phyloP scores from a whole-genome alignment of 768 basidiomycete species.

The Calocera viscosa region DNA sequence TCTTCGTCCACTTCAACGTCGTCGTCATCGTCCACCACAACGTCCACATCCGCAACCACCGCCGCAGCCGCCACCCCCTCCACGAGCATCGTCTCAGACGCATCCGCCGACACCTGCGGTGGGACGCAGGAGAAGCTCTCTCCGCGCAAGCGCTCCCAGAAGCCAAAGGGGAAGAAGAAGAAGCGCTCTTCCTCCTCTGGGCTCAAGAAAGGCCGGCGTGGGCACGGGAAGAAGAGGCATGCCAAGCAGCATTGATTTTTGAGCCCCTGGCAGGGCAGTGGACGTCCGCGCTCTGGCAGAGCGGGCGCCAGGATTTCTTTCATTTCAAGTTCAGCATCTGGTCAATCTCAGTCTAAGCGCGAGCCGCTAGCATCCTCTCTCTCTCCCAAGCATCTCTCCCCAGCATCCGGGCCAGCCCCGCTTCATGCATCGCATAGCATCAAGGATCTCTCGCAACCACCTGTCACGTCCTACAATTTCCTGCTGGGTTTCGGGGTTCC shows the following conservation, averaged over 20 bases:
- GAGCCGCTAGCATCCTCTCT: neutral
- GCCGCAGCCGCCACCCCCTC: neutral
- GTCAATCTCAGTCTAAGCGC: neutral
- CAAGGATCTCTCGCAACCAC: neutral
- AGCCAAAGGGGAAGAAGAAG: neutral
- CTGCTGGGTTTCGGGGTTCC: too few species aligned
- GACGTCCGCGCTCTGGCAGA: too few species aligned
- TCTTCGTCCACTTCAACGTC: neutral
- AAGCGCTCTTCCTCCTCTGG: neutral
- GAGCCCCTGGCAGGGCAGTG: neutral
- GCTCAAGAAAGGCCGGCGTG: neutral
- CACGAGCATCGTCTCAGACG: neutral
- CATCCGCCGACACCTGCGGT: neutral
- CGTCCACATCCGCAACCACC: neutral
- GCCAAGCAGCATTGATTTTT: neutral
- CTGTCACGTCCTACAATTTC: too few species aligned
- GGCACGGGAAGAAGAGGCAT: neutral
- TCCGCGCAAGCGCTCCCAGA: neutral
- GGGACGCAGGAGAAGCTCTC: neutral
- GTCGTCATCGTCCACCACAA: neutral
- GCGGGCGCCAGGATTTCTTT: too few species aligned
- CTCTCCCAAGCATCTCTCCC: too few species aligned
- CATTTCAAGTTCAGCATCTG: too few species aligned
- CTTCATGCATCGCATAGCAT: neutral
- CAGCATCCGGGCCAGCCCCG: too few species aligned